These are phyloP conservation scores for Solanum rostratum DNA, from an alignment of 257 asterid species.

Conservation along the genomic window DNA sequence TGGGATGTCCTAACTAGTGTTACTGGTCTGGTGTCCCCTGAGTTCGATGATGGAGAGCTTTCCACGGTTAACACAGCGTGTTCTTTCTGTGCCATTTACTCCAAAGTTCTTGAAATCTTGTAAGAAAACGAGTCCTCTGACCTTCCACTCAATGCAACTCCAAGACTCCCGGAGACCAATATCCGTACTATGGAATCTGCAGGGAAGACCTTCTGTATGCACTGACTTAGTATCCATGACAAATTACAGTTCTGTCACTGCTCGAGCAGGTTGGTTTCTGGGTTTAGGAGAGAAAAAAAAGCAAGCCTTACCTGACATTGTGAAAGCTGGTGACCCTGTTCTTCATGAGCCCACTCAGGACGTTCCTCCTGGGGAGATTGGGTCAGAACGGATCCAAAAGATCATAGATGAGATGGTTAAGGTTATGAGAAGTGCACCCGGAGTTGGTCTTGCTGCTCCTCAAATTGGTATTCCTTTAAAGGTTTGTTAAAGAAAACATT, in stretches of 20 bases:
- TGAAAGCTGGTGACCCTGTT: constrained; percentile 96
- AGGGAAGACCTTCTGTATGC: constrained; percentile 8
- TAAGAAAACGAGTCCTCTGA: constrained; percentile 12
- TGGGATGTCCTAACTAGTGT: neutral
- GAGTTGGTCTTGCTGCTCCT: constrained; percentile 98
- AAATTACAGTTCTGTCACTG: constrained; percentile 17
- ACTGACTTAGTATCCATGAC: neutral
- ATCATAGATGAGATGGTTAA: constrained; percentile 73
- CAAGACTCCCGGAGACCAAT: neutral
- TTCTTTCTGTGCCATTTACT: constrained; percentile 18
- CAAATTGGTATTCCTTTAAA: constrained; percentile 85
- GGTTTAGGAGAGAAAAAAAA: constrained; percentile 49
- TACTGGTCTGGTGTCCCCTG: neutral
- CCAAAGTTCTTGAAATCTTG: constrained; percentile 19
- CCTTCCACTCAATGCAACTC: constrained; percentile 10
- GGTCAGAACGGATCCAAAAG: constrained; percentile 73
- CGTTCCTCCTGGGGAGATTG: constrained; percentile 52
- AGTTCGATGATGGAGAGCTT: constrained; percentile 36
- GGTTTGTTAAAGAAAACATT: constrained; percentile 22
- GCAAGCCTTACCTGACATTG: constrained; percentile 47
- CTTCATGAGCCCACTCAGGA: constrained; percentile 78
- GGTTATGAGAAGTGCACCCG: constrained; percentile 82
- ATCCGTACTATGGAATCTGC: constrained; percentile 3
- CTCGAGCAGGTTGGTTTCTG: constrained; percentile 74
- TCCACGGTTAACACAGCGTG: constrained; percentile 37